Conservation (phyloP, 2,329 filamentous ascomycete species). For the Aspergillus glaucus region DNA sequence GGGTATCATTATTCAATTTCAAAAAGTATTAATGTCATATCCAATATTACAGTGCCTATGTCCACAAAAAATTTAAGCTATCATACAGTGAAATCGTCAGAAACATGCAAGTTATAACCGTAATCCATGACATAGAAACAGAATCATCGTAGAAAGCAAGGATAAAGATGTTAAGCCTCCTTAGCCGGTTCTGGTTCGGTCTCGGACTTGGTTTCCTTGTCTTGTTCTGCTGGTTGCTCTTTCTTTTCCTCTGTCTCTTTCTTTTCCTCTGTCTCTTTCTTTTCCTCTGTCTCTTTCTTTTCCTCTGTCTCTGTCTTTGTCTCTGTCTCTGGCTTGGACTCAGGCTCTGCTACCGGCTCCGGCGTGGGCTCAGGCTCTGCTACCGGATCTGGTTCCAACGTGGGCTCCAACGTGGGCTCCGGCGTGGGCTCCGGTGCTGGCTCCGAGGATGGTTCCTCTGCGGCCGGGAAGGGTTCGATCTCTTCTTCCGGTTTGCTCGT, state of each 20-base stretch:
- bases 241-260: background rate
- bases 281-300: background rate
- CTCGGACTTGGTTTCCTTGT: constrained; percentile 2
- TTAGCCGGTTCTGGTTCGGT: constrained; percentile 4
- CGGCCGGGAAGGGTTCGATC: background rate
- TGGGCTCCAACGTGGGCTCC: background rate
- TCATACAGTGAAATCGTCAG: too few species aligned
- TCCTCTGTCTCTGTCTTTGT: constrained; percentile 1
- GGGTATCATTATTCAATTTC: too few species aligned
- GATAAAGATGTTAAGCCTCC: constrained; percentile 6
- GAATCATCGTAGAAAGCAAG: background rate
- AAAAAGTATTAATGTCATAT: too few species aligned
- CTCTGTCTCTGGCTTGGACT: constrained; percentile 7
- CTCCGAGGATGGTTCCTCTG: background rate
- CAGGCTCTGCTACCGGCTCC: constrained; percentile 7
- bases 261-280: background rate
- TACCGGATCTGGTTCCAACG: constrained; percentile 1
- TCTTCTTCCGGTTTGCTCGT: background rate
- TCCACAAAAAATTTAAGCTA: too few species aligned
- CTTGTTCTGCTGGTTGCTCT: background rate
- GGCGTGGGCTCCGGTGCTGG: background rate
- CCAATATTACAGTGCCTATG: too few species aligned
- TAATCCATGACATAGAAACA: too few species aligned
- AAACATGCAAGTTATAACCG: too few species aligned
- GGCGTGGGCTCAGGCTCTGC: constrained; percentile 7